These are phyloP conservation scores for Berkeleyomyces rouxiae DNA, from an alignment of 2,329 filamentous ascomycete species.

Conservation along the genomic window DNA sequence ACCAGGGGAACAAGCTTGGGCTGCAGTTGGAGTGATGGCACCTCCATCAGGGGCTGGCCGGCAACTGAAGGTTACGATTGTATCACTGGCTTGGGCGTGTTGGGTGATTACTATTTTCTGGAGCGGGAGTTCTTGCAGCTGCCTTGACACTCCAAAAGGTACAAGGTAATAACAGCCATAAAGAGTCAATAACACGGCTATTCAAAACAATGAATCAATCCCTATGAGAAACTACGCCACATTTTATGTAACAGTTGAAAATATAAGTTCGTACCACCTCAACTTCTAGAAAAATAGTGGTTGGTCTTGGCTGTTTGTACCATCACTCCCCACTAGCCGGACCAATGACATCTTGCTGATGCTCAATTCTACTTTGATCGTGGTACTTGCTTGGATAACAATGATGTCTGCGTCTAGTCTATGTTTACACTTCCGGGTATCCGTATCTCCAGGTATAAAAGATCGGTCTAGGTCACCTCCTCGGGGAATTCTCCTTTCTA, in stretches of 20 bases:
- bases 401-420: too few relatives aligned
- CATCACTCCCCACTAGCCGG: too few relatives aligned
- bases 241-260: too few relatives aligned
- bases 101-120: conserved; percentile 26
- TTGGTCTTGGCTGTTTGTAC: too few relatives aligned
- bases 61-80: conserved; percentile 30
- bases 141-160: neutral
- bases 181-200: neutral
- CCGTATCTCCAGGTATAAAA: neutral
- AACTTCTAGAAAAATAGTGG: too few relatives aligned
- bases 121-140: conserved; percentile 20
- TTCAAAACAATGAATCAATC: neutral
- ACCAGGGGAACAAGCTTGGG: conserved; percentile 24
- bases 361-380: too few relatives aligned
- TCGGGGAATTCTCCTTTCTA: too few relatives aligned
- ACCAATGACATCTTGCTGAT: too few relatives aligned
- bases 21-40: conserved; percentile 24
- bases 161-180: neutral
- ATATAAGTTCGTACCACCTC: too few relatives aligned
- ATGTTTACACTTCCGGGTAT: neutral
- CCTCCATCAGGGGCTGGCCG: conserved; percentile 26
- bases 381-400: too few relatives aligned
- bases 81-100: conserved; percentile 33
- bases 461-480: neutral
- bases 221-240: too few relatives aligned